phyloP scores from a whole-genome alignment of 352 stramenopile genomes.

The Globisporangium paroecandrum region DNA sequence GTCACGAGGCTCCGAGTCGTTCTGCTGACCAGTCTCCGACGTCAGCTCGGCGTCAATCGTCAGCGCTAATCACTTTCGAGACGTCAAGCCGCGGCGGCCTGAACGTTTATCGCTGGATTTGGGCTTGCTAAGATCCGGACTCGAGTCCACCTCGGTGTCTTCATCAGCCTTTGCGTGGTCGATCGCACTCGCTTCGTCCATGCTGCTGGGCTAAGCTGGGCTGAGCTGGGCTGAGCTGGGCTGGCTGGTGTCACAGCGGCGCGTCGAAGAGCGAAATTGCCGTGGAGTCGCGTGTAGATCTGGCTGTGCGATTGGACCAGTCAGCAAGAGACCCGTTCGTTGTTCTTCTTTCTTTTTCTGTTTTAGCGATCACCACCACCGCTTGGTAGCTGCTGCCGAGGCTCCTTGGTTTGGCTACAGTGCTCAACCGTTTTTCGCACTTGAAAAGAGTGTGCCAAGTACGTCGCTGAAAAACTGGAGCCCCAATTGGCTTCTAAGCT shows the following conservation, averaged over 20 bases:
- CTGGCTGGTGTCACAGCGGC: conserved; percentile 6
- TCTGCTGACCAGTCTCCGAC: conserved; percentile 12
- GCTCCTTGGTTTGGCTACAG: conserved; percentile 7
- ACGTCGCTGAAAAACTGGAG: neutral
- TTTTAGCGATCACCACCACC: neutral
- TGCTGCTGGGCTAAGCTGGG: neutral
- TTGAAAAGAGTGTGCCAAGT: conserved; percentile 2
- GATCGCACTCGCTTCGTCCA: conserved; percentile 1
- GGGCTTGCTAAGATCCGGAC: neutral
- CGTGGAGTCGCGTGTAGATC: conserved; percentile 4
- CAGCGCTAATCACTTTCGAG: conserved; percentile 16
- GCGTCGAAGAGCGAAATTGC: neutral
- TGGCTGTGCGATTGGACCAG: conserved; percentile 10
- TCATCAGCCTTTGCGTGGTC: neutral
- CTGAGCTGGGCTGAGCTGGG: neutral
- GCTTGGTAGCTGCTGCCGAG: neutral
- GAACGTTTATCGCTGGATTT: neutral
- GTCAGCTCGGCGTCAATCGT: conserved; percentile 20
- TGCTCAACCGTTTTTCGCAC: conserved; percentile 9
- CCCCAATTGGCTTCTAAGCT: neutral
- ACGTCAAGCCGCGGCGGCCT: conserved; percentile 5
- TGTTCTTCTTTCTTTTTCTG: conserved; percentile 10
- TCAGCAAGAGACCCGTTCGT: neutral
- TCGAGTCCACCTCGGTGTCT: neutral
- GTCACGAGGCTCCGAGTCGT: conserved; percentile 8